Base-by-base conservation (phyloP, 805 yeast genomes). In the Metschnikowia gelsemii region DNA sequence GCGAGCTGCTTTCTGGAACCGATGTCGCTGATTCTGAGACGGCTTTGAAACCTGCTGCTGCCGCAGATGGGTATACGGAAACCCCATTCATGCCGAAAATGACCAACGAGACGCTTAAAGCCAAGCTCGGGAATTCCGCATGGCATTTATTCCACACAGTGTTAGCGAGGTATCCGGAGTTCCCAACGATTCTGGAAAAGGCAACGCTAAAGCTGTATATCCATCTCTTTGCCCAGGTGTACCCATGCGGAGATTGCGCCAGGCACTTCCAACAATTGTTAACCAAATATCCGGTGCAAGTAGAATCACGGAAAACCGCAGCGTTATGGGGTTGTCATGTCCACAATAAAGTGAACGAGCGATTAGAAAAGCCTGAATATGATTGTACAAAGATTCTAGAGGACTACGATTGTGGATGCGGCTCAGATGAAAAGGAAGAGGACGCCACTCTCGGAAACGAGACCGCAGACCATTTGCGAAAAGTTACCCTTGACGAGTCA, bases 181-280 rank as follows among this genome's bases (percentile, higher is more conserved):
- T 66, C 19, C 99, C 99, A 14, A 64, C 82, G 1, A 51, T 57
- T 3, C 75, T 73, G 32, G 89, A 91, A 56, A 73, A 79, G 38
- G 59, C 70, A 22, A 84, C 91, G 20, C 67, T 93, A 35, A 55
- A 64, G 13, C 75, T 69, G 43, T 93, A 81, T 59, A 73, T 93
- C 16, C 65, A 78, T 17, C 67, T 87, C 25, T 93, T 90, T 66
- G 89, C 93, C 1, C 87, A 90, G 54, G 91, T 93, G 8, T 93
- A 93, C 51, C 99, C 99, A 0, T 91, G 98, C 65, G 96, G 96
- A 3, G 97, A 91, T 59, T 93, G 98, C 65, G 97, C 99, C 0
- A 72, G 87, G 50, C 98, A 93, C 62, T 93, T 93, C 62, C 84
- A 77, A 49, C 65, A 76, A 57, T 65, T 91, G 50, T 64, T 93